Evolutionary conservation across 2,329 filamentous ascomycete genomes (phyloP).

Genomic region (Acephala macrosclerotiorum): DNA sequence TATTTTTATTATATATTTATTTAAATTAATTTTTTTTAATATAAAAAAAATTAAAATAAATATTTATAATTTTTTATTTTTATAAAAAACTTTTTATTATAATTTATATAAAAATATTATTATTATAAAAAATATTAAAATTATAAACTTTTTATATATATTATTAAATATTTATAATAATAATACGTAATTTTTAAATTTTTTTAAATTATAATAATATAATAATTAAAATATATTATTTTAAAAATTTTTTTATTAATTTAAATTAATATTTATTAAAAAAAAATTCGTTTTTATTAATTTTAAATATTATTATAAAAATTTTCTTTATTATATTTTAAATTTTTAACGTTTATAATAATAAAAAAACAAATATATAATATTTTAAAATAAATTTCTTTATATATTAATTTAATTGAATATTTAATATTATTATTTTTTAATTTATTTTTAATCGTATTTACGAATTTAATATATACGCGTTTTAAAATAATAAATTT

Average conservation of each 20-base stretch:
- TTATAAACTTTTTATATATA: constrained; percentile 90
- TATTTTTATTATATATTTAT: constrained; percentile 63
- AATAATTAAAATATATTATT: constrained; percentile 88
- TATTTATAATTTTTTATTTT: constrained; percentile 92
- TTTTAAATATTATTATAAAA: constrained; percentile 84
- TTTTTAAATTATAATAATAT: constrained; percentile 98
- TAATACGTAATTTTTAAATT: constrained; percentile 96
- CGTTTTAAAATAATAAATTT: too few relatives aligned
- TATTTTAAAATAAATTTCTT: constrained; percentile 97
- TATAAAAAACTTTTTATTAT: constrained; percentile 90
- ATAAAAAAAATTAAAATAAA: constrained; percentile 87
- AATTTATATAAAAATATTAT: constrained; percentile 88
- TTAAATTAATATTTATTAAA: constrained; percentile 99
- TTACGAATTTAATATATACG: too few relatives aligned
- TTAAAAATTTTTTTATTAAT: constrained; percentile 94
- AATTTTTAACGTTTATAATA: constrained; percentile 92
- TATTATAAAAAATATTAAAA: constrained; percentile 79
- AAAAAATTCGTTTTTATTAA: constrained; percentile 73
- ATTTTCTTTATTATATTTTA: constrained; percentile 94
- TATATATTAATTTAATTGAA: constrained; percentile 97
- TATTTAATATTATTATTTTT: constrained; percentile 98
- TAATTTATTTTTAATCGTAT: too few relatives aligned
- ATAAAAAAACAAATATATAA: constrained; percentile 95
- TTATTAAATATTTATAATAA: constrained; percentile 87
- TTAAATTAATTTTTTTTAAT: too few relatives aligned